Percentiles rank a stretch among this genome's conserved stretches.
Conservation (phyloP, 495 filamentous ascomycete species). For the Xylaria scruposa region DNA sequence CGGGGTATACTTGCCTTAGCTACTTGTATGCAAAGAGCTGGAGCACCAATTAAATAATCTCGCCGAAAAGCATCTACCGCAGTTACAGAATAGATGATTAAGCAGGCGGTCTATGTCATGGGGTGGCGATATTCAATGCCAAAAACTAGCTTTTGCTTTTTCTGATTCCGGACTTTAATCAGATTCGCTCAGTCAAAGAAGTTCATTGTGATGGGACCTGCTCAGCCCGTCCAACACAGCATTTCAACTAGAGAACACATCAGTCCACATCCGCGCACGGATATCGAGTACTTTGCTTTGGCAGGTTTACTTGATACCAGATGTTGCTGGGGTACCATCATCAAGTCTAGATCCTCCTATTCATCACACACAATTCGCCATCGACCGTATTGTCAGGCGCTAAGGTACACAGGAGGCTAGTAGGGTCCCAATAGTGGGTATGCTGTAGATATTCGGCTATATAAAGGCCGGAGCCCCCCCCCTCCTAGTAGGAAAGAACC, state of each 20-base stretch:
- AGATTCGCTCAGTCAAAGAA: not conserved
- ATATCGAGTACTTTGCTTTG: not conserved
- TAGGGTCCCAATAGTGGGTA: no score
- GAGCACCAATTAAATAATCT: not conserved
- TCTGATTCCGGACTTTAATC: not conserved
- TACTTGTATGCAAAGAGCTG: no score
- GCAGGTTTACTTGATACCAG: not conserved
- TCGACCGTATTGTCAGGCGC: no score
- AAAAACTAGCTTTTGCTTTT: not conserved
- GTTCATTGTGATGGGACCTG: not conserved
- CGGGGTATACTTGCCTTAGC: not conserved
- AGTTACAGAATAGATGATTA: not conserved
- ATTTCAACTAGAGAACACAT: not conserved
- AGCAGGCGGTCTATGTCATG: not conserved
- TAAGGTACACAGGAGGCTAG: no score
- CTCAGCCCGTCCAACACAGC: not conserved
- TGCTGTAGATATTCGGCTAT: no score
- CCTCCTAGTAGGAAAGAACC: no score
- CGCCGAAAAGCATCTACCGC: not conserved
- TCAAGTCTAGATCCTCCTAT: not conserved
- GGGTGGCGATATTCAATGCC: not conserved
- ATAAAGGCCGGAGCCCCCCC: no score
- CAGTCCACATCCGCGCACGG: not conserved
- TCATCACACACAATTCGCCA: not conserved
- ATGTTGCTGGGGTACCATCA: not conserved